A percentile compares a stretch with the other conserved stretches of the same genome.
These are phyloP conservation scores for Xylariomycetidae sp. DNA, from an alignment of 2,329 filamentous ascomycete genomes.

Conservation along the genomic window DNA sequence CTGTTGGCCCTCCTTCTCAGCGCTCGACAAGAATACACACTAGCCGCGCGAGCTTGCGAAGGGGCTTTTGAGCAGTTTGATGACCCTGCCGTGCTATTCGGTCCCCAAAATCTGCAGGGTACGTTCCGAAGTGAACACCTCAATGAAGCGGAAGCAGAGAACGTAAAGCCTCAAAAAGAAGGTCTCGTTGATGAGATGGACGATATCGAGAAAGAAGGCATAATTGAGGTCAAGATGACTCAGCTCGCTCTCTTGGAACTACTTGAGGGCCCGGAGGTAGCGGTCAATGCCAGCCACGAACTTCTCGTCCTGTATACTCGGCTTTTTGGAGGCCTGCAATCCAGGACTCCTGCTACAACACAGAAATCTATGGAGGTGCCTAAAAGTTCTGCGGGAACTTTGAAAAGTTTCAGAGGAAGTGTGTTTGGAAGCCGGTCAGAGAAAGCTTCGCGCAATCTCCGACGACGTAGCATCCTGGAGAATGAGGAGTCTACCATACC, in stretches of 20 bases:
- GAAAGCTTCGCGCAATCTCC: conserved; percentile 26
- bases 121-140: conserved; percentile 63
- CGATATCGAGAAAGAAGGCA: conserved; percentile 74
- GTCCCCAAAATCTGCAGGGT: conserved; percentile 45
- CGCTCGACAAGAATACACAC: conserved; percentile 77
- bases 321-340: conserved; percentile 61
- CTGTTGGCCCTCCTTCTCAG: conserved; percentile 81
- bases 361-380: conserved; percentile 47
- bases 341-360: conserved; percentile 33
- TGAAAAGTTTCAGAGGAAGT: conserved; percentile 66
- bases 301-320: conserved; percentile 76
- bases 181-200: conserved; percentile 76
- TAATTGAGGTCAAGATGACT: conserved; percentile 95
- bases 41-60: conserved; percentile 78
- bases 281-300: conserved; percentile 85
- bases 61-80: conserved; percentile 89
- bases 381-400: conserved; percentile 66
- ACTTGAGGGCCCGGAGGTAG: conserved; percentile 75
- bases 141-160: conserved; percentile 45
- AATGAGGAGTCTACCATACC: conserved; percentile 25
- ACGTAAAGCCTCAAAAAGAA: conserved; percentile 27
- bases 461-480: conserved; percentile 33
- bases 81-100: conserved; percentile 65
- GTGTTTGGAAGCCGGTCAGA: conserved; percentile 66
- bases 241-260: conserved; percentile 81